Evolutionary conservation across 768 basidiomycete species (phyloP).

Genomic region (Krasilnikovozyma curviuscula): DNA sequence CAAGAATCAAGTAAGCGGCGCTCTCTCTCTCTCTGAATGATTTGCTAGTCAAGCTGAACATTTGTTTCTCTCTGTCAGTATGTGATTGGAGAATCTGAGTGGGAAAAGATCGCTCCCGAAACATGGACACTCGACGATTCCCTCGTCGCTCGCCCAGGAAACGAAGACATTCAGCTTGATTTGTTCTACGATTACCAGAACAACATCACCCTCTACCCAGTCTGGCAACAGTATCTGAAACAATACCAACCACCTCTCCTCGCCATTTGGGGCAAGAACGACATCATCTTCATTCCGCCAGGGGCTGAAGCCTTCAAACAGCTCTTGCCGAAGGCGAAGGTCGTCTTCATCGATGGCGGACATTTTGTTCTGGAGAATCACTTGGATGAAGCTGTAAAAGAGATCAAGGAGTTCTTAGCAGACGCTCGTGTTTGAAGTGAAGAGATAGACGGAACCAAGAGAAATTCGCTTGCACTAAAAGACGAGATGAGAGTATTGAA

Average conservation of each 20-base stretch:
- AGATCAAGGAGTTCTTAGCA: constrained; percentile 21
- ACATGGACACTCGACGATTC: constrained; percentile 31
- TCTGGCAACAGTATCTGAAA: constrained; percentile 32
- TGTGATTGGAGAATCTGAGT: no score
- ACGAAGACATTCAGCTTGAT: constrained; percentile 32
- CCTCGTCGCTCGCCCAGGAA: constrained; percentile 28
- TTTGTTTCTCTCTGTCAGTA: no score
- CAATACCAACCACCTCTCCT: constrained; percentile 30
- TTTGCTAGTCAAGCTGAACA: background rate
- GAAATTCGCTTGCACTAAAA: no score
- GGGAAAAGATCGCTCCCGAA: constrained; percentile 26
- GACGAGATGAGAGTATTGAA: no score
- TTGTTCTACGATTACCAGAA: constrained; percentile 30
- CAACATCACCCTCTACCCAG: constrained; percentile 32
- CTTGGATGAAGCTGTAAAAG: constrained; percentile 25
- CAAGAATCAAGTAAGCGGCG: background rate
- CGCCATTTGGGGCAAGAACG: constrained; percentile 35
- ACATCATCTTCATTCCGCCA: constrained; percentile 30
- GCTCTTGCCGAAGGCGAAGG: constrained; percentile 28
- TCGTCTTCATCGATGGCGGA: constrained; percentile 31
- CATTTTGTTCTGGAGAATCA: constrained; percentile 35
- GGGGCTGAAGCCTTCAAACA: constrained; percentile 34
- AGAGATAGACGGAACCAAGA: no score
- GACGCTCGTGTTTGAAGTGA: no score
- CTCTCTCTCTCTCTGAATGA: background rate